These are phyloP conservation scores for Cytidiella melzeri DNA, from an alignment of 768 basidiomycete species.

Conservation along the genomic window DNA sequence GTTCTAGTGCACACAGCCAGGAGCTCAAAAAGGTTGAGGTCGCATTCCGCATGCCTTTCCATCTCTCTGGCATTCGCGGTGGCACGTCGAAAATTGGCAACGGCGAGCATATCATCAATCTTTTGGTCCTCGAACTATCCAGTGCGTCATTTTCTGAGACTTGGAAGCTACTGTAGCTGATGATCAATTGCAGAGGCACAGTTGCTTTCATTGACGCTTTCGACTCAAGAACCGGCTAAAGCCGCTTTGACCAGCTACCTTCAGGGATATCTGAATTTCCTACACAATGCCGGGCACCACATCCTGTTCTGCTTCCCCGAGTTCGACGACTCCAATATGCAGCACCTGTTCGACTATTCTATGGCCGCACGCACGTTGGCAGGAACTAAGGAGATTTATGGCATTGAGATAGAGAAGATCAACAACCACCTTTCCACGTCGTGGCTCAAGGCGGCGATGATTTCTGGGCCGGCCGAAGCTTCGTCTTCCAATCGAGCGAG, in stretches of 20 bases:
- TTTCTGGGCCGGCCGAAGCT: constrained; percentile 9
- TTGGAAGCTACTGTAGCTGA: background rate
- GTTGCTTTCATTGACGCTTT: constrained; percentile 6
- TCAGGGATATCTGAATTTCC: constrained; percentile 21
- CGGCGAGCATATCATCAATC: constrained; percentile 16
- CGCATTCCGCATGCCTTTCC: constrained; percentile 22
- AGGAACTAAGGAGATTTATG: constrained; percentile 16
- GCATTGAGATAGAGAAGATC: constrained; percentile 20
- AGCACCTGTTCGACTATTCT: constrained; percentile 22
- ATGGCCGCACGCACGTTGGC: constrained; percentile 13
- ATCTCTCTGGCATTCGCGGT: constrained; percentile 15
- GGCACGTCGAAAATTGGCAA: constrained; percentile 20
- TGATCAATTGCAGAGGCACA: constrained; percentile 9
- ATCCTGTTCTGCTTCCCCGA: constrained; percentile 26
- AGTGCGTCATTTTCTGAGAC: constrained; percentile 3
- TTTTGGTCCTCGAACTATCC: constrained; percentile 16
- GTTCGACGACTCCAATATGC: constrained; percentile 22
- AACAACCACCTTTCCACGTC: constrained; percentile 21
- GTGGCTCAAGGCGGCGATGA: constrained; percentile 23
- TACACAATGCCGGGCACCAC: constrained; percentile 24
- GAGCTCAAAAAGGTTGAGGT: constrained; percentile 12
- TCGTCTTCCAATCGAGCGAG: constrained; percentile 10
- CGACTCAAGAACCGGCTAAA: constrained; percentile 11
- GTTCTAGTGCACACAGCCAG: constrained; percentile 9
- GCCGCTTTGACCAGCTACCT: constrained; percentile 14